Base-by-base conservation (phyloP, 441 rosid genomes). In the Flueggea neowawraea region DNA sequence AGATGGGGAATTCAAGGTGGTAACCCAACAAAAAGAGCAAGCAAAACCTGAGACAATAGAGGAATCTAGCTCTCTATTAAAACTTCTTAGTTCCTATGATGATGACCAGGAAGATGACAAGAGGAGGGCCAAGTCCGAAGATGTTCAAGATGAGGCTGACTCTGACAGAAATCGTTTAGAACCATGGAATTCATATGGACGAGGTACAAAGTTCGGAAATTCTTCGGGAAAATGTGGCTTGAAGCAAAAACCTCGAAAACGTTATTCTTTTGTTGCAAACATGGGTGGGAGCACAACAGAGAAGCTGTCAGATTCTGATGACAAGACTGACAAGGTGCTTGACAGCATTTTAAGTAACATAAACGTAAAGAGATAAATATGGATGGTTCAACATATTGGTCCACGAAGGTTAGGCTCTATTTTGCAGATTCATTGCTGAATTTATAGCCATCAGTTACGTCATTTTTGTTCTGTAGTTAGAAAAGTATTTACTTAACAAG, bases 261-360 rank as follows among this genome's bases (percentile, higher is more conserved):
- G 58, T 8, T 82, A 80, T 72, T 66, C 87, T 69, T 82, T 75
- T 68, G 88, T 80, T 51, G 81, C 80, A 54, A 91, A 85, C 31
- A 58, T 73, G 0, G 80, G 9, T 36, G 73, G 5, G 28, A 44
- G 54, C 16, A 22, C 64, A 28, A 64, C 76, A 47, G 75, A 78
- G 53, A 78, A 81, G 74, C 61, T 83, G 12, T 14, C 14, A 4
- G 93, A 86, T 16, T 55, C 73, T 0, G 80, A 9, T 36, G 71
- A 6, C 17, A 44, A 52, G 16, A 17, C 62, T 16, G 65, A 78
- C 55, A 76, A 81, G 74, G 60, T 84, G 65, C 62, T 86, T 45
- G 80, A 82, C 36, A 84, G 82, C 57, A 76, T 88, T 47, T 64
- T 93, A 70, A 77, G 78, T 54, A 73, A 75, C 69, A 36, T 22